Base-by-base conservation (phyloP, 768 basidiomycete genomes). In the Boletus rex-veris region DNA sequence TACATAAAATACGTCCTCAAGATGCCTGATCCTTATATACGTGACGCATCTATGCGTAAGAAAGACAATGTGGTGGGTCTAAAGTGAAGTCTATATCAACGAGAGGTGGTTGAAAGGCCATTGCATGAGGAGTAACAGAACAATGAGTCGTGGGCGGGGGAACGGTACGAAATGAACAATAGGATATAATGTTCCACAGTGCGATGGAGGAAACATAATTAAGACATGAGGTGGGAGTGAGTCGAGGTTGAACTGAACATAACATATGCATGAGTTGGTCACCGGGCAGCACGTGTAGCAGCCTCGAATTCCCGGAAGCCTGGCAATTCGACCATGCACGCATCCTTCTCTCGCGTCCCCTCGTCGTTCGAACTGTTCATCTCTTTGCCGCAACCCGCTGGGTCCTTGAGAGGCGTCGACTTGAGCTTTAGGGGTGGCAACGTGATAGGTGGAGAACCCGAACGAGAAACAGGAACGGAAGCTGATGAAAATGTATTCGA, bases 391-490 rank as follows among this genome's bases (percentile, higher is more conserved):
- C 61, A 33, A 35, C 35, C 28, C 6, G 56, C 45, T 19, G 57
- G 9, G 18, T 56, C 53, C 33, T 52, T 62, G 36, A 45, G 57
- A 35, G 60, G 40, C 36, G 52, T 48, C 53, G 74, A 63, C 45
- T 66, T 68, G 35, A 80, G 69, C 61, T 85, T 85, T 48, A 90
- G 69, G 42, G 89, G 89, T 30, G 89, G 79, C 5, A 91, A 70
- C 48, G 75, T 82, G 54, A 90, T 90, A 2, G 88, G 88, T 26
- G 89, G 88, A 8, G 81, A 83, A 21, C 74, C 74, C n/a, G 84
- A 75, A 38, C 89, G 74, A 39, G 85, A 87, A 3, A 73, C 75
- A 8, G 88, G 87, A 33, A 77, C 54, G 1, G 69, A 72, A 41
- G 46, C 55, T 0, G 59, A 64, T 2, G 60, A 62, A 26, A 61